phyloP scores from a whole-genome alignment of 805 yeast genomes.

The Ogataea naganishii region DNA sequence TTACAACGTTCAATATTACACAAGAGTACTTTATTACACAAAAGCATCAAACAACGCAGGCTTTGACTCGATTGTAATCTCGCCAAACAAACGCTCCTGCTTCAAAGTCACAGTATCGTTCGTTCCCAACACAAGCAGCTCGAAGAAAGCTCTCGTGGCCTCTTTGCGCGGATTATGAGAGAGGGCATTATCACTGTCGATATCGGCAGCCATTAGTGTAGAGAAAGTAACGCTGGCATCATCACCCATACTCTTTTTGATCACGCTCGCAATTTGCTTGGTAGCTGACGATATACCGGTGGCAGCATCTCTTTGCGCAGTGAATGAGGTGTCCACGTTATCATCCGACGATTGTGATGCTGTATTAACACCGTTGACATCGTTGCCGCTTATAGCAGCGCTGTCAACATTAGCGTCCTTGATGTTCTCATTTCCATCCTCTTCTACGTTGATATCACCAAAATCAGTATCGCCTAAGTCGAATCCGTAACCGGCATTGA shows the following conservation, averaged over 20 bases:
- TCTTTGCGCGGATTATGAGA: constrained; percentile 38
- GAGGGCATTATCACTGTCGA: constrained; percentile 22
- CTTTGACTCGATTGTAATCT: constrained; percentile 33
- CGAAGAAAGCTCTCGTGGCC: constrained; percentile 72
- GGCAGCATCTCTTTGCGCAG: too few species aligned
- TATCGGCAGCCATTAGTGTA: constrained; percentile 32
- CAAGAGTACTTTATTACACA: constrained; percentile 1
- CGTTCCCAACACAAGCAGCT: constrained; percentile 73
- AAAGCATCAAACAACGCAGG: constrained; percentile 1
- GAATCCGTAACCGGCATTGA: background rate
- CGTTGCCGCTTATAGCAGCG: too few species aligned
- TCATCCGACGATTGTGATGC: too few species aligned
- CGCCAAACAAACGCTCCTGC: constrained; percentile 55
- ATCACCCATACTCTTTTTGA: constrained; percentile 20
- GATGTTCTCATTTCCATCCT: constrained; percentile 3
- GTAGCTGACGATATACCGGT: constrained; percentile 38
- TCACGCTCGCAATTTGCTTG: constrained; percentile 39
- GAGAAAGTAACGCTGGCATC: constrained; percentile 23
- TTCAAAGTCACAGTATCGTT: constrained; percentile 56
- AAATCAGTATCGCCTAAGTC: background rate
- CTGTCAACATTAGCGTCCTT: constrained; percentile 1
- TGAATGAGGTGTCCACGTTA: too few species aligned
- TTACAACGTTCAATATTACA: too few species aligned
- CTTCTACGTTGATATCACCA: constrained; percentile 4
- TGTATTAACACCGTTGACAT: too few species aligned